These are phyloP conservation scores for Alternaria longipes DNA, from an alignment of 2,329 filamentous ascomycete species.

Conservation along the genomic window DNA sequence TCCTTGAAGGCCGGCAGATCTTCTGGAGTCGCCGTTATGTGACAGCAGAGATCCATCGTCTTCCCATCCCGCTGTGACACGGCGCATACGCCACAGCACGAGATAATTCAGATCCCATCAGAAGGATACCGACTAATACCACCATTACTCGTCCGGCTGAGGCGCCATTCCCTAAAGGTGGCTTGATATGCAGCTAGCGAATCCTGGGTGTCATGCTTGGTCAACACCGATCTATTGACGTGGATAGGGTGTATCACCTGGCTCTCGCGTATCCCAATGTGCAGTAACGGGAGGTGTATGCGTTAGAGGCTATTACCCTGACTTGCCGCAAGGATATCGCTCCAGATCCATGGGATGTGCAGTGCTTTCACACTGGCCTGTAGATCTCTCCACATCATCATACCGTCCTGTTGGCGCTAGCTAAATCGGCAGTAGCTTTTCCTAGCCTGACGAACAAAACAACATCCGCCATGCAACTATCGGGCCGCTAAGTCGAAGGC, in stretches of 20 bases:
- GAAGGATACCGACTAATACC: constrained; percentile 19
- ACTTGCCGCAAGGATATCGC: constrained; percentile 33
- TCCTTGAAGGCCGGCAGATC: constrained; percentile 16
- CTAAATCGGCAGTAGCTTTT: constrained; percentile 9
- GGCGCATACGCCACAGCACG: constrained; percentile 29
- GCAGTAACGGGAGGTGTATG: constrained; percentile 35
- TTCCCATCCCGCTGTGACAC: constrained; percentile 29
- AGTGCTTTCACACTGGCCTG: constrained; percentile 16
- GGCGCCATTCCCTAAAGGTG: constrained; percentile 33
- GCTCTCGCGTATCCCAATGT: constrained; percentile 32
- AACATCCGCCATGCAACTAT: constrained; percentile 18
- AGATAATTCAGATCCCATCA: constrained; percentile 23
- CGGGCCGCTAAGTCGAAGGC: constrained; percentile 12
- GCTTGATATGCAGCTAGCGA: constrained; percentile 29
- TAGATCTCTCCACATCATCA: constrained; percentile 26
- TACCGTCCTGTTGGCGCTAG: constrained; percentile 16
- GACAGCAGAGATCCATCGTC: constrained; percentile 30
- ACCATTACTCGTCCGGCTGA: constrained; percentile 30
- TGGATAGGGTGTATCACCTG: constrained; percentile 36
- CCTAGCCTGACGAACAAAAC: constrained; percentile 22
- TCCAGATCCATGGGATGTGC: constrained; percentile 26
- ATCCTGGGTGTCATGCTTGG: constrained; percentile 25
- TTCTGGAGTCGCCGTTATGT: constrained; percentile 31
- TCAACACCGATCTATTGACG: constrained; percentile 35
- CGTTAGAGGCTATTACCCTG: constrained; percentile 23